Evolutionary conservation across 371 early-diverging fungal genomes (phyloP).

Genomic region (Dichotomocladium elegans): DNA sequence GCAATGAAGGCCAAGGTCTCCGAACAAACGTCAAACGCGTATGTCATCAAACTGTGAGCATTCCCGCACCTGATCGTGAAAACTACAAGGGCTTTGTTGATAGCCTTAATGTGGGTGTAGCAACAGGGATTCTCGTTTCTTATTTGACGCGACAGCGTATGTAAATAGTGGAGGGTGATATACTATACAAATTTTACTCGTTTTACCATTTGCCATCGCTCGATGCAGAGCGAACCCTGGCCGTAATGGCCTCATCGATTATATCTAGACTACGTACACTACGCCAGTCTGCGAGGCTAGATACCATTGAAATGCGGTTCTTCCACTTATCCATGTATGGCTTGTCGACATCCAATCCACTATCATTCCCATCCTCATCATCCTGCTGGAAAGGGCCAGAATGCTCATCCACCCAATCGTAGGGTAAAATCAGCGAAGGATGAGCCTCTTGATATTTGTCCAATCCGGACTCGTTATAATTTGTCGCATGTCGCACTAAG

Average conservation of each 20-base stretch:
- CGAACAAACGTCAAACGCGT: slow-evolving; percentile 38
- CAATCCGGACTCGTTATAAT: slow-evolving; percentile 34
- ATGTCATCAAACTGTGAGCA: slow-evolving; percentile 43
- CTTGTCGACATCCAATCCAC: slow-evolving; percentile 9
- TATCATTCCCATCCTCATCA: slow-evolving; percentile 19
- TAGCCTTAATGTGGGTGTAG: slow-evolving; percentile 64
- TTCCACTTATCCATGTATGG: slow-evolving; percentile 43
- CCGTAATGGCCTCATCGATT: slow-evolving; percentile 41
- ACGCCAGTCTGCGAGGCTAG: slow-evolving; percentile 39
- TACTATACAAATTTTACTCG: neutral
- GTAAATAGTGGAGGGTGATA: neutral
- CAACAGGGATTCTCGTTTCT: slow-evolving; percentile 50
- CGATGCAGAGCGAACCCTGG: slow-evolving; percentile 30
- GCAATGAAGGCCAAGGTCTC: slow-evolving; percentile 62
- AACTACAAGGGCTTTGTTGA: slow-evolving; percentile 38
- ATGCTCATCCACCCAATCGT: slow-evolving; percentile 2
- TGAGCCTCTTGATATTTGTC: slow-evolving; percentile 25
- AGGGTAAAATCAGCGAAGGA: slow-evolving; percentile 22
- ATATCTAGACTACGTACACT: slow-evolving; percentile 42
- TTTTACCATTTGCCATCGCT: slow-evolving; percentile 18
- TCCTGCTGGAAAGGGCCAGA: slow-evolving; percentile 9
- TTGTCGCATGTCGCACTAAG: slow-evolving; percentile 52
- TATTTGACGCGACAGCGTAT: neutral
- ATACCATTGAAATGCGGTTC: slow-evolving; percentile 42
- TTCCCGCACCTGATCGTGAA: slow-evolving; percentile 10